Conservation (phyloP, 345 rosid genomes). For the Bruguiera sexangula region DNA sequence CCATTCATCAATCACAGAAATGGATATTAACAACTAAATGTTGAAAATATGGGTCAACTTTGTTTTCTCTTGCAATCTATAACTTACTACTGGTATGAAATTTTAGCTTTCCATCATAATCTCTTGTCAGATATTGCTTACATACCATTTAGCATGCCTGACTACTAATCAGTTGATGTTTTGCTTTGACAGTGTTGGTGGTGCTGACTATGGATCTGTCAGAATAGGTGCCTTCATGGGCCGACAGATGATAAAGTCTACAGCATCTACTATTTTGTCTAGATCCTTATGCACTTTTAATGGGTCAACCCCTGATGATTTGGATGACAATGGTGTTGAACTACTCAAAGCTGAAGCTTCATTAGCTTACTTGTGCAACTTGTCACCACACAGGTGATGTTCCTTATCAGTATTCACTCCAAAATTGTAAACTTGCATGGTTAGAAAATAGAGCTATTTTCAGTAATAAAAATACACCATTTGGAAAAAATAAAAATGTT, state of each 20-base stretch:
- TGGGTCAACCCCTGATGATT: slow-evolving; percentile 51
- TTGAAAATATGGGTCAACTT: slow-evolving; percentile 3
- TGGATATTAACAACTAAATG: not conserved
- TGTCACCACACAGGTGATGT: slow-evolving; percentile 83
- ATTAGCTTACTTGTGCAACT: slow-evolving; percentile 85
- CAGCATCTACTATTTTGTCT: slow-evolving; percentile 58
- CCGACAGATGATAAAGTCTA: slow-evolving; percentile 67
- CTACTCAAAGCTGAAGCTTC: slow-evolving; percentile 73
- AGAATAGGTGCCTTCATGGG: slow-evolving; percentile 99
- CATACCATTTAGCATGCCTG: not conserved
- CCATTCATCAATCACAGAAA: too few relatives aligned
- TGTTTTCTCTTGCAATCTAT: not conserved
- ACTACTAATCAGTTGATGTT: slow-evolving; percentile 13
- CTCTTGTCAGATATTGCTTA: not conserved
- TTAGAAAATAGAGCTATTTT: too few relatives aligned
- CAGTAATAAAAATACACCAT: too few relatives aligned
- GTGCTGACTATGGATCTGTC: slow-evolving; percentile 95
- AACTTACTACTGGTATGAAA: not conserved
- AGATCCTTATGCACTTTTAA: slow-evolving; percentile 46
- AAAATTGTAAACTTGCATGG: not conserved
- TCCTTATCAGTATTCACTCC: not conserved
- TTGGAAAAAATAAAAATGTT: too few relatives aligned
- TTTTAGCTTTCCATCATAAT: not conserved
- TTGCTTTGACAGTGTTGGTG: slow-evolving; percentile 66
- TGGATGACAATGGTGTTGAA: slow-evolving; percentile 61